These are phyloP conservation scores for Phlegmacium glaucopus DNA, from an alignment of 768 basidiomycete genomes.

Conservation along the genomic window DNA sequence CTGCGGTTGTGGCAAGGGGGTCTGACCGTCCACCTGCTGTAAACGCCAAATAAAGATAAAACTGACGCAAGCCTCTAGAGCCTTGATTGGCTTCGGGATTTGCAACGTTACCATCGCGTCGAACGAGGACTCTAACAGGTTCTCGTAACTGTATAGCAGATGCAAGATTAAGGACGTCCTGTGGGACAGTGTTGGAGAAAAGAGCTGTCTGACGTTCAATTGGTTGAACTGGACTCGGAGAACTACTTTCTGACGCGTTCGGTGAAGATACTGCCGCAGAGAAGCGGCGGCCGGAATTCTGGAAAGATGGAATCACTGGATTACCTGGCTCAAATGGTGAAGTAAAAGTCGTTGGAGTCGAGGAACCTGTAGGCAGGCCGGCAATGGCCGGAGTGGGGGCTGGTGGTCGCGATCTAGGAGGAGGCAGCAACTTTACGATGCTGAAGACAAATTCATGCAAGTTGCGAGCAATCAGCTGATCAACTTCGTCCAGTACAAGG, in stretches of 20 bases:
- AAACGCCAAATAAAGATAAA: slow-evolving; percentile 94
- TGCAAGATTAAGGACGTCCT: slow-evolving; percentile 95
- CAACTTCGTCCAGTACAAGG: slow-evolving; percentile 95
- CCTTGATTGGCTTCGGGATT: slow-evolving; percentile 63
- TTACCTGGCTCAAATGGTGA: slow-evolving; percentile 43
- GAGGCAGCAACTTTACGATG: slow-evolving; percentile 90
- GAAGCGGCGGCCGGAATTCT: slow-evolving; percentile 50
- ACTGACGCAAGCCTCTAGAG: slow-evolving; percentile 86
- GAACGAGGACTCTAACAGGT: slow-evolving; percentile 95
- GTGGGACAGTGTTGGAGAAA: slow-evolving; percentile 98
- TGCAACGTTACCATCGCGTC: slow-evolving; percentile 83
- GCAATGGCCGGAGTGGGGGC: slow-evolving; percentile 32
- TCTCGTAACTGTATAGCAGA: slow-evolving; percentile 91
- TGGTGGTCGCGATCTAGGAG: slow-evolving; percentile 70
- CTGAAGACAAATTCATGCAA: slow-evolving; percentile 93
- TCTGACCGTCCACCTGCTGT: slow-evolving; percentile 80
- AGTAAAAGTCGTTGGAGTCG: slow-evolving; percentile 38
- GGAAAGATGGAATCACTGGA: slow-evolving; percentile 33
- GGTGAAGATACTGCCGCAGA: slow-evolving; percentile 54
- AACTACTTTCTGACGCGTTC: slow-evolving; percentile 31
- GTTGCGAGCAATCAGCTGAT: slow-evolving; percentile 96
- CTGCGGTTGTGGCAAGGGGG: slow-evolving; percentile 37
- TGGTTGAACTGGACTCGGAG: slow-evolving; percentile 16
- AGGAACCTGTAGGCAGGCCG: slow-evolving; percentile 19
- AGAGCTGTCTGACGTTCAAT: slow-evolving; percentile 88